Percentiles rank a stretch among this genome's conserved stretches.
Conservation (phyloP, 164 flowering plant genomes). For the Tinospora cordifolia region DNA sequence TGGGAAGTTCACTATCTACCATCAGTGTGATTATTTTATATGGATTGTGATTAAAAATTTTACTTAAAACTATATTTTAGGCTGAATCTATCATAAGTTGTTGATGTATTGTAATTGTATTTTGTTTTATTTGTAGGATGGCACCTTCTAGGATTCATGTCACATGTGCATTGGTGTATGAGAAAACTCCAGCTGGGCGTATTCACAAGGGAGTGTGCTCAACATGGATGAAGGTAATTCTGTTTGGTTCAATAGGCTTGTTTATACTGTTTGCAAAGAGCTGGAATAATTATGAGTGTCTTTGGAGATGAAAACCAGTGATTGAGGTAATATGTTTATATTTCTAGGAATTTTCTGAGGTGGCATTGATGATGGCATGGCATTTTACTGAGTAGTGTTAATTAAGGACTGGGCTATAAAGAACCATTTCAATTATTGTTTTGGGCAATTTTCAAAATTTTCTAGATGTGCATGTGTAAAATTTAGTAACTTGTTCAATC, state of each 20-base stretch:
- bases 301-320: too few species aligned
- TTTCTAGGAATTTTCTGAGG: not conserved
- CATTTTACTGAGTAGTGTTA: not conserved
- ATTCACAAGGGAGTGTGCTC: constrained; percentile 94
- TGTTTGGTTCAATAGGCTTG: not conserved
- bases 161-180: constrained; percentile 85
- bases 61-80: too few species aligned
- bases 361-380: not conserved
- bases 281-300: too few species aligned
- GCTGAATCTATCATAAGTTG: not conserved
- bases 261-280: not conserved
- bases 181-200: constrained; percentile 76
- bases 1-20: not conserved
- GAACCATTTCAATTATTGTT: not conserved
- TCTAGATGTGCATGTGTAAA: not conserved
- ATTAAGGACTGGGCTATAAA: not conserved
- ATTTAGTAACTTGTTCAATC: not conserved
- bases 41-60: too few species aligned
- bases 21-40: not conserved
- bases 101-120: not conserved
- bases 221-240: constrained; percentile 95
- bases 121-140: constrained; percentile 43
- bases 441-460: not conserved
- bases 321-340: too few species aligned
- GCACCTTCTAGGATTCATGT: constrained; percentile 86